Base-by-base conservation (phyloP, 345 rosid species). In the Clausena lansium region DNA sequence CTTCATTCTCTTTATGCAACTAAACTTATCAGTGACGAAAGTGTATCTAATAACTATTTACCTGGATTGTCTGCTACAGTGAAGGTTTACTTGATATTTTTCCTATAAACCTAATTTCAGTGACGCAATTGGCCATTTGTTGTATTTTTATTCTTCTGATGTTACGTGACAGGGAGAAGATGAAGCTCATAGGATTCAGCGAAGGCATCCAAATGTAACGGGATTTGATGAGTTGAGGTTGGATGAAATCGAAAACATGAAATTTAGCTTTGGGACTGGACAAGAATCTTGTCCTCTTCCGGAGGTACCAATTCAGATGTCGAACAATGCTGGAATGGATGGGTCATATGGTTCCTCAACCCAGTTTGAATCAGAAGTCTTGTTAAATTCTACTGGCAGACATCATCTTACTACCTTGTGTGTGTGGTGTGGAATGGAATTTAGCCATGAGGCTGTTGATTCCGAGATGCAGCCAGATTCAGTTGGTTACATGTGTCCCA, bases 401-500 rank as follows among this genome's bases (percentile, higher is more conserved):
- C 81, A 76, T 76, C 82, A 80, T 67, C 78, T 78, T 39, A 79
- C 86, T 58, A 85, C 93, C 35, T 39, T 79, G 30, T 62, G 67
- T 14, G 67, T 62, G 17, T 62, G 67, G 67, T 62, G 67, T 30
- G 67, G 36, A 28, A 28, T 62, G 22, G 67, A 62, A 62, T 62
- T 62, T 28, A 62, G 67, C 22, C 67, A 28, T 28, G 67, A 62
- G 78, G 83, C 83, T 35, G 38, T 79, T 39, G 90, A 84, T 82
- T 76, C 89, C 13, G 89, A 87, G 59, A 20, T 84, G 65, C 91
- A 86, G 76, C 89, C 91, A 57, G 94, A 81, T 69, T 90, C 96
- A 8, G 91, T 86, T 20, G 97, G 92, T 68, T 90, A 87, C 71
- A 88, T 92, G 90, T 92, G 97, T 81, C 88, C 87, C 2, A 74